Evolutionary conservation across 805 yeast species (phyloP).

Genomic region (Hemisphaericaspora nanyangensis): DNA sequence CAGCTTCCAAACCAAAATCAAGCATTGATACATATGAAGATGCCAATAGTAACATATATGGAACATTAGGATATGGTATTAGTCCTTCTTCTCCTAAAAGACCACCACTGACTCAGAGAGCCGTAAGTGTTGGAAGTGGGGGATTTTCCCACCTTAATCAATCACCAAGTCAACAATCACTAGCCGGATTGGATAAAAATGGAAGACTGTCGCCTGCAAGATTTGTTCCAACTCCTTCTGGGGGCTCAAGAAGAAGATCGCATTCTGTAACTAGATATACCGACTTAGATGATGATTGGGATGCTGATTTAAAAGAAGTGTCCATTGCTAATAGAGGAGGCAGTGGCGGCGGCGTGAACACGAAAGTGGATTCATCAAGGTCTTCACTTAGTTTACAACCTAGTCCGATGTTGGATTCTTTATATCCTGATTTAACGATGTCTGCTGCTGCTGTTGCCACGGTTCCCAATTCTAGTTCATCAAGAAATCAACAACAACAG

Average conservation of each 20-base stretch:
- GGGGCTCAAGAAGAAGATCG: constrained; percentile 9
- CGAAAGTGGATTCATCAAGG: background rate
- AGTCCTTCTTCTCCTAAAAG: constrained; percentile 5
- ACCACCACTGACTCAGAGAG: constrained; percentile 13
- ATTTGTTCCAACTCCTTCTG: constrained; percentile 1
- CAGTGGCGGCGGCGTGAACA: constrained; percentile 14
- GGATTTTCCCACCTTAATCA: constrained; percentile 9
- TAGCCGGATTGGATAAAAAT: background rate
- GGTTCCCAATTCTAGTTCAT: constrained; percentile 1
- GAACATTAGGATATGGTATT: constrained; percentile 21
- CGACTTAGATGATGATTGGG: constrained; percentile 92
- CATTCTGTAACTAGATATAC: constrained; percentile 38
- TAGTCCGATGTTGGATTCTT: constrained; percentile 29
- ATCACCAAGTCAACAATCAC: background rate
- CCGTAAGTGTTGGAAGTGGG: constrained; percentile 18
- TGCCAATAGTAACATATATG: constrained; percentile 36
- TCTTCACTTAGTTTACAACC: constrained; percentile 21
- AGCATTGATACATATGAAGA: constrained; percentile 18
- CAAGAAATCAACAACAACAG: background rate
- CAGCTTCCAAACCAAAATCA: constrained; percentile 1
- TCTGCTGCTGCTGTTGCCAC: constrained; percentile 15
- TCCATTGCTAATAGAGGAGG: constrained; percentile 5
- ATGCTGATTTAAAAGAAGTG: constrained; percentile 56
- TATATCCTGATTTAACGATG: constrained; percentile 35
- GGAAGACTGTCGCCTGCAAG: background rate